phyloP scores from a whole-genome alignment of 305 asterid species.

The Fraxinus albicans region DNA sequence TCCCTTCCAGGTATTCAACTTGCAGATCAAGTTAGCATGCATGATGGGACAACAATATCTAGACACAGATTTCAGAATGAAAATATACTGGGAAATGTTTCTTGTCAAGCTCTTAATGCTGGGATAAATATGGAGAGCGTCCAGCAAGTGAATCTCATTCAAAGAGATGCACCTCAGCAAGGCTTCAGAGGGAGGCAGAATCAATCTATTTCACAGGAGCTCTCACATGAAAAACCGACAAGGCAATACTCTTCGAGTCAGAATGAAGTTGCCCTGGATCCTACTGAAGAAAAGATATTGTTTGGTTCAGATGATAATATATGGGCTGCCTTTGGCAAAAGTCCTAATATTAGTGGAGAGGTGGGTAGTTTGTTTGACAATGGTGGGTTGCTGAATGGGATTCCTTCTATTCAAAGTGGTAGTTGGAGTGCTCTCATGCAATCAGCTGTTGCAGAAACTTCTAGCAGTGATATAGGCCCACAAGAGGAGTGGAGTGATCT shows the following conservation, averaged over 20 bases:
- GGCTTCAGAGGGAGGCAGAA: constrained; percentile 45
- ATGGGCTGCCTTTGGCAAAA: constrained; percentile 76
- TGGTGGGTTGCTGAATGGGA: constrained; percentile 44
- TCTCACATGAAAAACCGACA: constrained; percentile 39
- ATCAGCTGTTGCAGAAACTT: constrained; percentile 84
- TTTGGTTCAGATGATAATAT: constrained; percentile 89
- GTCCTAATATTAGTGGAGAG: constrained; percentile 49
- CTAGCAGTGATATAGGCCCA: constrained; percentile 54
- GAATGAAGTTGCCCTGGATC: constrained; percentile 72
- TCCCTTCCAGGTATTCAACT: constrained; percentile 51
- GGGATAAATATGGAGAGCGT: constrained; percentile 39
- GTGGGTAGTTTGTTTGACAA: constrained; percentile 50
- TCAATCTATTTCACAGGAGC: constrained; percentile 38
- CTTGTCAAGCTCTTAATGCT: constrained; percentile 37
- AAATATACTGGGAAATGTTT: constrained; percentile 41
- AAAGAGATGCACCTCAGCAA: constrained; percentile 40
- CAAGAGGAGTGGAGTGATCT: constrained; percentile 77
- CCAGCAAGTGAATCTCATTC: constrained; percentile 51
- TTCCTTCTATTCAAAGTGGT: constrained; percentile 69
- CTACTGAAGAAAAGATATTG: constrained; percentile 83
- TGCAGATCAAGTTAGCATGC: constrained; percentile 48
- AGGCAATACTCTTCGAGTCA: constrained; percentile 38
- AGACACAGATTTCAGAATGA: constrained; percentile 56
- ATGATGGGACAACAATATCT: constrained; percentile 43
- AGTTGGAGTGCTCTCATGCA: constrained; percentile 97